phyloP scores from a whole-genome alignment of 1,139 yeast genomes.

The Saccharomyces hybrid region DNA sequence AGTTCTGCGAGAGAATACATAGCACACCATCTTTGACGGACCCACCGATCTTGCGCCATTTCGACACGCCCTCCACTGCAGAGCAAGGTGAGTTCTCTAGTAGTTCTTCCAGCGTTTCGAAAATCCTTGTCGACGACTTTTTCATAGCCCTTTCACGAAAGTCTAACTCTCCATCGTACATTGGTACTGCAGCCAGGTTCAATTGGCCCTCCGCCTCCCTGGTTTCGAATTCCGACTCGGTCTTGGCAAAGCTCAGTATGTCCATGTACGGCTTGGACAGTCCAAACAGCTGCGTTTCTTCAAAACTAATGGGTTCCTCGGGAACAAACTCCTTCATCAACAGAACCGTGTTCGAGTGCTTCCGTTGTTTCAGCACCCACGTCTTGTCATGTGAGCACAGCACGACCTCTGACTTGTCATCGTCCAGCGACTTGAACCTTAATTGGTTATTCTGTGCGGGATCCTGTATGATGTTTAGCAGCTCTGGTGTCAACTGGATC shows the following conservation, averaged over 20 bases:
- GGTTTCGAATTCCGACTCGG: conserved; percentile 48
- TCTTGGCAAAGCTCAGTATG: conserved; percentile 38
- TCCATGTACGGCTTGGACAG: conserved; percentile 19
- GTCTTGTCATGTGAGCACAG: conserved; percentile 55
- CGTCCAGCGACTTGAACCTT: conserved; percentile 41
- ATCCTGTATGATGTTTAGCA: conserved; percentile 39
- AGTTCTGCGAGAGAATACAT: conserved; percentile 34
- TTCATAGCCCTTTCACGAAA: conserved; percentile 7
- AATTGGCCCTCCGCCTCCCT: conserved; percentile 39
- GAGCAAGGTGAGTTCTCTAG: conserved; percentile 50
- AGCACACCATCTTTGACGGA: conserved; percentile 41
- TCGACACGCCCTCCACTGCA: conserved; percentile 40
- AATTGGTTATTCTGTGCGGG: conserved; percentile 30
- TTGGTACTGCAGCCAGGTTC: conserved; percentile 41
- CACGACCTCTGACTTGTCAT: conserved; percentile 41
- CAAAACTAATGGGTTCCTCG: conserved; percentile 8
- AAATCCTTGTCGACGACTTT: background rate
- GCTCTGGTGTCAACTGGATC: conserved; percentile 52
- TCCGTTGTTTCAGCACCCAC: conserved; percentile 65
- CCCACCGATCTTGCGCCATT: conserved; percentile 55
- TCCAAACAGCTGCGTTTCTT: conserved; percentile 22
- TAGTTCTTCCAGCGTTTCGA: conserved; percentile 36
- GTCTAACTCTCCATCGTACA: conserved; percentile 37
- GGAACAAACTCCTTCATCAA: conserved; percentile 35
- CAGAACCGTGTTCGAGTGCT: conserved; percentile 77